A percentile compares a stretch with the other conserved stretches of the same genome.
Conservation (phyloP, 2,329 filamentous ascomycete genomes). For the Fusarium albidum region DNA sequence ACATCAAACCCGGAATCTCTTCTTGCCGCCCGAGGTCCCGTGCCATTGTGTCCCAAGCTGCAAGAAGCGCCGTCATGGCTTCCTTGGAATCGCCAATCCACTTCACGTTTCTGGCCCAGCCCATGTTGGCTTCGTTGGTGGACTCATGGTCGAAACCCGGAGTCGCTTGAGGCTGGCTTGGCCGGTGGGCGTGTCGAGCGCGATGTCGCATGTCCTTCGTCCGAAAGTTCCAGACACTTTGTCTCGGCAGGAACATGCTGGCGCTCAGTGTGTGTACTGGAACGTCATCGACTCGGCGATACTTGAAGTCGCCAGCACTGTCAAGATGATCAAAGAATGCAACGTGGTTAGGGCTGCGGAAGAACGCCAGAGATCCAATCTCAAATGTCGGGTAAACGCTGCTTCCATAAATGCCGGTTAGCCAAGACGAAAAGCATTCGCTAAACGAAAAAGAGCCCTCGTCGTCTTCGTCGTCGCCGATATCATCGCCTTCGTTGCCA, state of each 20-base stretch:
- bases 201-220: slow-evolving; percentile 40
- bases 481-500: slow-evolving; percentile 13
- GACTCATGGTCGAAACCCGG: slow-evolving; percentile 34
- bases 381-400: slow-evolving; percentile 63
- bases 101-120: slow-evolving; percentile 13
- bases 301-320: slow-evolving; percentile 56
- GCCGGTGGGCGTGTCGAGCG: slow-evolving; percentile 13
- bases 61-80: slow-evolving; percentile 43
- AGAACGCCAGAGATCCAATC: slow-evolving; percentile 60
- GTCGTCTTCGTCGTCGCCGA: slow-evolving; percentile 21
- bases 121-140: slow-evolving; percentile 25
- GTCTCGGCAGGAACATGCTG: slow-evolving; percentile 60
- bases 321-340: slow-evolving; percentile 61
- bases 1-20: slow-evolving; percentile 44
- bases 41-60: slow-evolving; percentile 49
- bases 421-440: slow-evolving; percentile 44
- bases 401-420: slow-evolving; percentile 55
- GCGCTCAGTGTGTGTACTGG: slow-evolving; percentile 63
- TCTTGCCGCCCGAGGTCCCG: slow-evolving; percentile 49
- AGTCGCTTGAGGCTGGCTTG: slow-evolving; percentile 38
- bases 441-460: slow-evolving; percentile 34
- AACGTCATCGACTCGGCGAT: slow-evolving; percentile 56
- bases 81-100: slow-evolving; percentile 17
- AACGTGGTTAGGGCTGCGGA: slow-evolving; percentile 56
- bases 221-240: slow-evolving; percentile 60